phyloP scores from a whole-genome alignment of 805 yeast genomes.

The Saccharomycopsis oosterbeekiorum region DNA sequence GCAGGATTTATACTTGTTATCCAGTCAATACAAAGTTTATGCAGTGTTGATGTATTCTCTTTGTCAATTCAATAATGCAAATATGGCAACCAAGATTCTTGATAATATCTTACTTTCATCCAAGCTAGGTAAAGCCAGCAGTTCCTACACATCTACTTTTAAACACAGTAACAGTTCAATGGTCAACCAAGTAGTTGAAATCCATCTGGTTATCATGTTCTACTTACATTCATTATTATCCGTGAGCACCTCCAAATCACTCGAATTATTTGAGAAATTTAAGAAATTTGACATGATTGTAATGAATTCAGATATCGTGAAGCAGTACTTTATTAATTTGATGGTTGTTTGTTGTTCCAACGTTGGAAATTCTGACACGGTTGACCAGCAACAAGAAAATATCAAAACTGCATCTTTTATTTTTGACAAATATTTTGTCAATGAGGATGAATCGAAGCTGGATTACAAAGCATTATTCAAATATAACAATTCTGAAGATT shows the following conservation, averaged over 20 bases:
- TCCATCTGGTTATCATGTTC: conserved; percentile 7
- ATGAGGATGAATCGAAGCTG: background rate
- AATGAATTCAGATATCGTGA: background rate
- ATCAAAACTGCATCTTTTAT: background rate
- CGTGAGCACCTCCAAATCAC: conserved; percentile 3
- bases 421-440: background rate
- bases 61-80: conserved; percentile 10
- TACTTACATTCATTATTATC: conserved; percentile 12
- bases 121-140: background rate
- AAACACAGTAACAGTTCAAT: background rate
- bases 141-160: background rate
- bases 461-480: background rate
- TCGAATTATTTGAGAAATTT: conserved; percentile 13
- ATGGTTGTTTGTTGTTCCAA: conserved; percentile 7
- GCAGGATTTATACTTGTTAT: conserved; percentile 1
- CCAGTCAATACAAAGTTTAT: conserved; percentile 15
- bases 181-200: conserved; percentile 8
- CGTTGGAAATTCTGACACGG: background rate
- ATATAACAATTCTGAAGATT: background rate
- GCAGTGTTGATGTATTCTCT: conserved; percentile 12
- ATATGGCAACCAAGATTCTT: conserved; percentile 14
- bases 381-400: background rate
- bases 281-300: conserved; percentile 6
- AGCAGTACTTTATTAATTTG: conserved; percentile 9
- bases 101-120: conserved; percentile 12